Evolutionary conservation across 1,284 basidiomycete species (phyloP), one percentile per base, ranked within the genome.

Genomic region (Pisolithus thermaeus): DNA sequence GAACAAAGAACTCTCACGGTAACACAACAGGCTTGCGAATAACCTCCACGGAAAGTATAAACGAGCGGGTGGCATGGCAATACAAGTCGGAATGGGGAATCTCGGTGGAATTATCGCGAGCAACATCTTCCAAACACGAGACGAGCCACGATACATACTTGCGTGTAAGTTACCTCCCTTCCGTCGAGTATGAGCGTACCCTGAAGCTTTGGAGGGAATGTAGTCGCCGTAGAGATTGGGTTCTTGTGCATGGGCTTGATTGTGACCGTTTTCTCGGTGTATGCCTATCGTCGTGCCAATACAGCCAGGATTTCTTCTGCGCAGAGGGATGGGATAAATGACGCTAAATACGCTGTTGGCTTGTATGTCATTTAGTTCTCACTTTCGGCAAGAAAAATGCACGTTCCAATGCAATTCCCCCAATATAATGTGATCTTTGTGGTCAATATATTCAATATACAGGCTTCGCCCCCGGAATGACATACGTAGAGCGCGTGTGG

Each of bases 171-270:
- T 16, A 6, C 49, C 46, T 36, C 48, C 47, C 8, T 47, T 47
- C 46, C 41, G 39, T 45, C 47, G 11, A 30, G 35, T 25, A 23
- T 2, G 18, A 20, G 3, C 16, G 11, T 32, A n/a, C 5, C 11
- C 43, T 40, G 7, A 16, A 43, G 27, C 6, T 27, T 40, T 23
- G 12, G 9, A 4, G 9, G 4, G 20, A 39, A 45, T 35, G 22
- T 52, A 84, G 83, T 84, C 63, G 80, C 70, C 4, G 54, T 83
- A 16, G 79, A 81, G 61, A 68, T 86, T 25, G 81, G 81, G 72
- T 81, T 85, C 55, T 71, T 83, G 37, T 76, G 75, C 6, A 76
- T 85, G 41, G 84, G 83, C 0, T 71, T 83, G 56, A 69, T 84
- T 30, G 60, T 62, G 42, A 58, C 79, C 0, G 76, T 78, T 1